These are phyloP conservation scores for Pyrenophora seminiperda DNA, from an alignment of 2,329 filamentous ascomycete genomes.

Conservation along the genomic window DNA sequence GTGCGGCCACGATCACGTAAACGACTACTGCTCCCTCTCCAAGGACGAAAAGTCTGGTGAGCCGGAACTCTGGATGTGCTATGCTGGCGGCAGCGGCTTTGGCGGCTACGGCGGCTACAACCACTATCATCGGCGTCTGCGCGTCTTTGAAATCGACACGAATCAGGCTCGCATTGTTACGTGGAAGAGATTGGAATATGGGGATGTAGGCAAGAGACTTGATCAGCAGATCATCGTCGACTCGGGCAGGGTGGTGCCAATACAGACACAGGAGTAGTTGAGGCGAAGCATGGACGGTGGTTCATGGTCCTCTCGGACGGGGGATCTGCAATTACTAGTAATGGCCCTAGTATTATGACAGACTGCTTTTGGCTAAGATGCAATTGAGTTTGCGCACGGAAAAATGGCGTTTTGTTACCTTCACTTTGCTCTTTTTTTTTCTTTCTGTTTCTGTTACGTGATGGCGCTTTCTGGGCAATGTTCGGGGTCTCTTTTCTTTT, in stretches of 20 bases:
- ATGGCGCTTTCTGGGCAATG: too few relatives aligned
- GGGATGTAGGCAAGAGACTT: constrained; percentile 57
- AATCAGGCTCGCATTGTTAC: constrained; percentile 87
- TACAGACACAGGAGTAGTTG: constrained; percentile 1
- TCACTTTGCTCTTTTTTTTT: too few relatives aligned
- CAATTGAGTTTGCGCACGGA: too few relatives aligned
- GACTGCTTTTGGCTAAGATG: too few relatives aligned
- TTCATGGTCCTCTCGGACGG: too few relatives aligned
- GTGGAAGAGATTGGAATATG: constrained; percentile 85
- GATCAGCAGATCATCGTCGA: constrained; percentile 68
- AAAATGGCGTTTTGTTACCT: too few relatives aligned
- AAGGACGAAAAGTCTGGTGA: constrained; percentile 52
- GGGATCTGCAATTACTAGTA: too few relatives aligned
- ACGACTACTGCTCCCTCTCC: constrained; percentile 86
- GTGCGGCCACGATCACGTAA: constrained; percentile 94
- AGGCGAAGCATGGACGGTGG: too few relatives aligned
- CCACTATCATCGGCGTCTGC: constrained; percentile 79
- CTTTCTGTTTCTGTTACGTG: too few relatives aligned
- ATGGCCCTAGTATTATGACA: too few relatives aligned
- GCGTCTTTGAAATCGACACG: constrained; percentile 92
- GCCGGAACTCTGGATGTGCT: constrained; percentile 91
- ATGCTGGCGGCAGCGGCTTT: constrained; percentile 88
- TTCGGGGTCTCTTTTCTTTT: too few relatives aligned
- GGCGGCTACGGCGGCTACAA: constrained; percentile 94
- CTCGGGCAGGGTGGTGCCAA: constrained; percentile 55